Evolutionary conservation across 225 moss, liverwort and hornwort genomes (phyloP).

Genomic region (Neckera pumila): DNA sequence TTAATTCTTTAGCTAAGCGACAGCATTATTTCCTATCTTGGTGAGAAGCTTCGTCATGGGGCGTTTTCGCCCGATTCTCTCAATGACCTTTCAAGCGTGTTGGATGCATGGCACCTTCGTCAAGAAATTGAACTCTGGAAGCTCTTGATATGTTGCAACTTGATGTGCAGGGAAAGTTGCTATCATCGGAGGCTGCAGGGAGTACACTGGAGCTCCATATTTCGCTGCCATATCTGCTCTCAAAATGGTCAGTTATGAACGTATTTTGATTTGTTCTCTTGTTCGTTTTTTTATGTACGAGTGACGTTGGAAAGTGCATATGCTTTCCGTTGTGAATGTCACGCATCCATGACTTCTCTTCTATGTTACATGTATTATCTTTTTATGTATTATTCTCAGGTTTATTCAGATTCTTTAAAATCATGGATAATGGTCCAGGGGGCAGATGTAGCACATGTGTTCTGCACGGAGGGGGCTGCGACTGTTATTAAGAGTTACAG

Average conservation of each 20-base stretch:
- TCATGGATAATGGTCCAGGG: slow-evolving; percentile 46
- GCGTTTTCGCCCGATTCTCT: background rate
- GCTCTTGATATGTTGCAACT: background rate
- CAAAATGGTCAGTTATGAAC: slow-evolving; percentile 50
- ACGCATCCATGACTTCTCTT: background rate
- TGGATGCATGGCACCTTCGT: background rate
- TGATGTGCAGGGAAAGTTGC: slow-evolving; percentile 65
- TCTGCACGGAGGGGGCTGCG: slow-evolving; percentile 93
- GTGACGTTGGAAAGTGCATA: background rate
- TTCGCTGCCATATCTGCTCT: slow-evolving; percentile 89
- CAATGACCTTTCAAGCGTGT: background rate
- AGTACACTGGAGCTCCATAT: slow-evolving; percentile 97
- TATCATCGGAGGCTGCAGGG: slow-evolving; percentile 92
- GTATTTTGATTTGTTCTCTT: background rate
- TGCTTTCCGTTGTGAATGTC: background rate
- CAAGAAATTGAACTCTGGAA: background rate
- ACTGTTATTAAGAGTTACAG: slow-evolving; percentile 97
- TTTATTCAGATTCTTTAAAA: background rate
- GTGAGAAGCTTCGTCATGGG: background rate
- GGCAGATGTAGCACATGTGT: slow-evolving; percentile 93
- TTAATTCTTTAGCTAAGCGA: background rate
- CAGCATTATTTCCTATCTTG: background rate
- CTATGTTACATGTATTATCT: background rate
- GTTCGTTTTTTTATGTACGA: background rate
- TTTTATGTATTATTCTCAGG: background rate